Evolutionary conservation across 495 filamentous ascomycete genomes (phyloP), one percentile per base, ranked within the genome.

Genomic region (Darksidea phi): DNA sequence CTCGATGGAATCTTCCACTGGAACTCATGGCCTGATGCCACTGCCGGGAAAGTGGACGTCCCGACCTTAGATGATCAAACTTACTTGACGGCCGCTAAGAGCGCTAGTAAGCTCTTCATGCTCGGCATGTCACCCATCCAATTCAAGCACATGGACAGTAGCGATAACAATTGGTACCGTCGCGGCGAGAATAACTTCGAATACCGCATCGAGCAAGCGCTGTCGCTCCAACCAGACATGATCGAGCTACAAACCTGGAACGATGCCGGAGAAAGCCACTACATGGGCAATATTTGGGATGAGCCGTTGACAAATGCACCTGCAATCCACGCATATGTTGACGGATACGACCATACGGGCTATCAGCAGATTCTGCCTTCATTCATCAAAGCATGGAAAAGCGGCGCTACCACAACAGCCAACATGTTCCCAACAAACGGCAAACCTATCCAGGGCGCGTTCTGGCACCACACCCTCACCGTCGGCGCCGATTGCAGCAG

Each of bases 181-280:
- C 59, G 59, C 24, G 59, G 52, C 17, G 59, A 63, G 41, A 1
- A 23, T 13, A 63, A 63, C 23, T 43, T 63, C 51, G 59, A 63
- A 32, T 15, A 26, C 36, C 51, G 59, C 17, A 15, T 63, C 32
- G 51, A 21, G 32, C 59, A 63, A 43, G 53, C 25, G 34, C 52
- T 63, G 12, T 2, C 10, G 20, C 2, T 63, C 34, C 59, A 63
- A 34, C 59, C 59, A 0, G 59, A 63, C 36, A 63, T 63, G 59
- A 23, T 63, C 11, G 28, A 63, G 38, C 51, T 63, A 1, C 59
- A 63, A 43, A 57, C 59, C 20, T 63, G 59, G 59, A 63, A 63
- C 34, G 59, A 63, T 36, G 52, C 43, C 1, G 59, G 59, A 0
- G 59, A 63, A 46, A 43, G 26, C 21, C 59, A 63, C 46, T 63